Conservation (phyloP, 495 filamentous ascomycete species). For the Umbilicaria muhlenbergii region DNA sequence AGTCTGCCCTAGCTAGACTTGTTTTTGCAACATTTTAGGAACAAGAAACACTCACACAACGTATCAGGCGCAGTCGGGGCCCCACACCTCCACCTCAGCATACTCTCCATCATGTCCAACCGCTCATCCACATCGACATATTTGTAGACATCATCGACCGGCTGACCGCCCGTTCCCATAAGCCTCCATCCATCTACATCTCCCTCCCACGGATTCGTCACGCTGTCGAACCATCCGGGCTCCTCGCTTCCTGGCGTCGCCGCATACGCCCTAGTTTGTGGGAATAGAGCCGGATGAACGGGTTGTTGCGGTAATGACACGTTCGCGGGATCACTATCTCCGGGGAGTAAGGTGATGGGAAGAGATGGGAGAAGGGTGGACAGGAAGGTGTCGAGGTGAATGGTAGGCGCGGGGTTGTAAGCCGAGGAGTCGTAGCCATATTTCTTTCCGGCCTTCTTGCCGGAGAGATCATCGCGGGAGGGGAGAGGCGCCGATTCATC, state of each 20-base stretch:
- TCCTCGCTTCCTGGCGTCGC: constrained; percentile 32
- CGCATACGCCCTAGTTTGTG: constrained; percentile 51
- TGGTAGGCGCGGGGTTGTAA: constrained; percentile 74
- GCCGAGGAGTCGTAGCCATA: constrained; percentile 86
- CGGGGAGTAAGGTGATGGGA: constrained; percentile 67
- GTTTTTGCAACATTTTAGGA: not conserved
- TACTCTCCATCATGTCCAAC: constrained; percentile 76
- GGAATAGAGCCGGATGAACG: constrained; percentile 72
- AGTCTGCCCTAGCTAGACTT: not conserved
- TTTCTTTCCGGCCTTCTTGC: constrained; percentile 48
- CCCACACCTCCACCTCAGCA: constrained; percentile 76
- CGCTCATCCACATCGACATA: constrained; percentile 61
- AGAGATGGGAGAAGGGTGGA: constrained; percentile 64
- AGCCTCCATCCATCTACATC: constrained; percentile 77
- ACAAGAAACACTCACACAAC: constrained; percentile 47
- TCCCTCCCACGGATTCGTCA: constrained; percentile 87
- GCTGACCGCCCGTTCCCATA: constrained; percentile 77
- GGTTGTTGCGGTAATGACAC: constrained; percentile 66
- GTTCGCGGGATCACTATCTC: constrained; percentile 64
- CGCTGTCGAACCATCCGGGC: constrained; percentile 68
- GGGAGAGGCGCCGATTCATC: constrained; percentile 28
- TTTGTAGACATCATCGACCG: constrained; percentile 83
- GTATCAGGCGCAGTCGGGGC: constrained; percentile 98
- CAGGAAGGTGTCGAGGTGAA: constrained; percentile 71
- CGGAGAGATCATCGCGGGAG: constrained; percentile 32